Evolutionary conservation across 2,329 filamentous ascomycete species (phyloP).

Genomic region (Trichoderma sp.): DNA sequence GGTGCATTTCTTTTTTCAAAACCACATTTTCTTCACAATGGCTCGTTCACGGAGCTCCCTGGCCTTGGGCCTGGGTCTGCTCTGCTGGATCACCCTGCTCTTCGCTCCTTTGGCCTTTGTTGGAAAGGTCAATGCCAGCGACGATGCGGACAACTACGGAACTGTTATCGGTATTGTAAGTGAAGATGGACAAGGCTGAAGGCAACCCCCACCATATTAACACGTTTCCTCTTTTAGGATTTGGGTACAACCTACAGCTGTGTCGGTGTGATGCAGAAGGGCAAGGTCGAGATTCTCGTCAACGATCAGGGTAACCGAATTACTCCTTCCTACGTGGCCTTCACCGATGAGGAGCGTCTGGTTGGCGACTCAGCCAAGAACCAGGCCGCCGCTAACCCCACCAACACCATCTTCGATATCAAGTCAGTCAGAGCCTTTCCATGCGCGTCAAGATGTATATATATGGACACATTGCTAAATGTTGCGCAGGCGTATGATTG

Average conservation of each 20-base stretch:
- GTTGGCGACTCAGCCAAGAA: slow-evolving; percentile 98
- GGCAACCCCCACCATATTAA: slow-evolving; percentile 15
- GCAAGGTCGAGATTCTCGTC: slow-evolving; percentile 92
- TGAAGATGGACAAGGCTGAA: slow-evolving; percentile 33
- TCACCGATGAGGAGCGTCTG: slow-evolving; percentile 94
- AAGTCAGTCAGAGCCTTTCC: slow-evolving; percentile 67
- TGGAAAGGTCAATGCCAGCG: slow-evolving; percentile 68
- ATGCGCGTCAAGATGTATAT: slow-evolving; percentile 26
- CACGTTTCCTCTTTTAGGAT: slow-evolving; percentile 53
- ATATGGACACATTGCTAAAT: not conserved
- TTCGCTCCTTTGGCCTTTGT: slow-evolving; percentile 87
- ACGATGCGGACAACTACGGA: slow-evolving; percentile 70
- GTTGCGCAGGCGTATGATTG: slow-evolving; percentile 71
- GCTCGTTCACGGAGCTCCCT: slow-evolving; percentile 67
- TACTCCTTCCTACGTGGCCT: slow-evolving; percentile 92
- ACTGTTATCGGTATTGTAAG: slow-evolving; percentile 89
- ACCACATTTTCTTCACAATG: slow-evolving; percentile 45
- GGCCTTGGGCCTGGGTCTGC: slow-evolving; percentile 81
- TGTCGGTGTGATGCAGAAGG: slow-evolving; percentile 94
- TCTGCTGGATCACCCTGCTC: slow-evolving; percentile 89
- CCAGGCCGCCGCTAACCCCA: slow-evolving; percentile 81
- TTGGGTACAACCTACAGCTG: slow-evolving; percentile 88
- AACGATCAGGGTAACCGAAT: slow-evolving; percentile 98
- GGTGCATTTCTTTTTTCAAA: slow-evolving; percentile 17
- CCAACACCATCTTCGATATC: slow-evolving; percentile 76